These are phyloP conservation scores for Malania oleifera DNA, from an alignment of 164 flowering plant species.

Conservation along the genomic window DNA sequence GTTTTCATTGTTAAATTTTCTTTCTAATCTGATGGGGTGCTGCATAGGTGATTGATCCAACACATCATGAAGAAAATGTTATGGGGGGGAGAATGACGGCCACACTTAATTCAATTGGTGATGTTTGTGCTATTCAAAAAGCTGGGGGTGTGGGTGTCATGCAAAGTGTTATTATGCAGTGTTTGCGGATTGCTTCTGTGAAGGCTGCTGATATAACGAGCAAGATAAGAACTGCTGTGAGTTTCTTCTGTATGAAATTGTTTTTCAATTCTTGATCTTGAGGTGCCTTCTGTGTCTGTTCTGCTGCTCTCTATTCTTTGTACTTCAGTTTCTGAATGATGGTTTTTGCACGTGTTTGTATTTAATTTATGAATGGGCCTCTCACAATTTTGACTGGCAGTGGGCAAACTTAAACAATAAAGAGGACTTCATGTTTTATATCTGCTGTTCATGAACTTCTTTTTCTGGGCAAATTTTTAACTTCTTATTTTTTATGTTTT, in stretches of 20 bases:
- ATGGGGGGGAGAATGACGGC: slow-evolving; percentile 5
- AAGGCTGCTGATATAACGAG: slow-evolving; percentile 4
- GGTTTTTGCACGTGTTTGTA: too few relatives aligned
- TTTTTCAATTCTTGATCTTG: background rate
- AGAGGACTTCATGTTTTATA: too few relatives aligned
- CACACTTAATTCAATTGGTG: background rate
- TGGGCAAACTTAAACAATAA: too few relatives aligned
- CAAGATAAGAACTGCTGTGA: slow-evolving; percentile 1
- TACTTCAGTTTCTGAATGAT: too few relatives aligned
- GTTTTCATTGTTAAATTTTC: background rate
- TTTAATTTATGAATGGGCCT: too few relatives aligned
- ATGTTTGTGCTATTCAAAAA: slow-evolving; percentile 4
- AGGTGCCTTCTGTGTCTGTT: background rate
- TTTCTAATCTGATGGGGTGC: background rate
- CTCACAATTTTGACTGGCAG: too few relatives aligned
- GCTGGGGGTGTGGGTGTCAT: slow-evolving; percentile 4
- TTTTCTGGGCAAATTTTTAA: too few relatives aligned
- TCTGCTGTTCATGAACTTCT: too few relatives aligned
- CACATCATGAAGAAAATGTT: slow-evolving; percentile 1
- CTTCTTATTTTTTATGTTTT: too few relatives aligned
- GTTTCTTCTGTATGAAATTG: background rate
- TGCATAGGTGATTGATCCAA: background rate
- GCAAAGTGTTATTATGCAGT: slow-evolving; percentile 6
- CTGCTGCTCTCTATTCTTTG: too few relatives aligned
- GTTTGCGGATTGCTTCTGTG: slow-evolving; percentile 7